Conservation (phyloP, 202 grass and related monocot species). For the Setaria italica region DNA sequence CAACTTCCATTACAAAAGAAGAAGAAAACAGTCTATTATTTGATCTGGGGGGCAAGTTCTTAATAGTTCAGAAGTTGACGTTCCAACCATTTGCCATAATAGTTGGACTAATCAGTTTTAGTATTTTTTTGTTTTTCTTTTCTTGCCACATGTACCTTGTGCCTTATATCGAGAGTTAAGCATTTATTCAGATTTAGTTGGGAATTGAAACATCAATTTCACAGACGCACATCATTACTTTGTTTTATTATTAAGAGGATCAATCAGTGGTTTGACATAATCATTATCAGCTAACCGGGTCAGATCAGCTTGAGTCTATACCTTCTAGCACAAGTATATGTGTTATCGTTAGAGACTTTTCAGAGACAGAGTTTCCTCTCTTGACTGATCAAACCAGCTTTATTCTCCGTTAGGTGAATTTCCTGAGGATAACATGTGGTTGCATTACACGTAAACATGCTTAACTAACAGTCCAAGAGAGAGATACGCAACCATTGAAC, state of each 20-base stretch:
- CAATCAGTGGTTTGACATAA: too few relatives aligned
- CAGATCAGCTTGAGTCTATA: background rate
- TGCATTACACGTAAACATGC: background rate
- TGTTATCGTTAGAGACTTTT: background rate
- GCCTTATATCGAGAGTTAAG: background rate
- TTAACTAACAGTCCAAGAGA: background rate
- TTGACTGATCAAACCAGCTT: conserved; percentile 6
- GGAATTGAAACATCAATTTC: background rate
- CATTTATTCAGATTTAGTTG: background rate
- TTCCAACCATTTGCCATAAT: background rate
- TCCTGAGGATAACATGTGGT: background rate
- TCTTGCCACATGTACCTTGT: background rate
- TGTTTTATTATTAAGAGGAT: background rate
- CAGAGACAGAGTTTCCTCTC: background rate
- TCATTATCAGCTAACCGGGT: too few relatives aligned
- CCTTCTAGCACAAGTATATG: background rate
- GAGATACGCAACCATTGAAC: background rate
- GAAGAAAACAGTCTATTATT: background rate
- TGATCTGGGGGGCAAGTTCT: background rate
- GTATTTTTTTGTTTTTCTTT: background rate
- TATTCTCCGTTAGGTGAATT: conserved; percentile 8
- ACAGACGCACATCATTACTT: background rate
- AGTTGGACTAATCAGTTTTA: background rate
- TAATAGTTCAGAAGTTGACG: background rate
- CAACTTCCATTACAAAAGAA: too few relatives aligned